Evolutionary conservation across 108 stramenopile species (phyloP).

Genomic region (Parietichytrium sp.): DNA sequence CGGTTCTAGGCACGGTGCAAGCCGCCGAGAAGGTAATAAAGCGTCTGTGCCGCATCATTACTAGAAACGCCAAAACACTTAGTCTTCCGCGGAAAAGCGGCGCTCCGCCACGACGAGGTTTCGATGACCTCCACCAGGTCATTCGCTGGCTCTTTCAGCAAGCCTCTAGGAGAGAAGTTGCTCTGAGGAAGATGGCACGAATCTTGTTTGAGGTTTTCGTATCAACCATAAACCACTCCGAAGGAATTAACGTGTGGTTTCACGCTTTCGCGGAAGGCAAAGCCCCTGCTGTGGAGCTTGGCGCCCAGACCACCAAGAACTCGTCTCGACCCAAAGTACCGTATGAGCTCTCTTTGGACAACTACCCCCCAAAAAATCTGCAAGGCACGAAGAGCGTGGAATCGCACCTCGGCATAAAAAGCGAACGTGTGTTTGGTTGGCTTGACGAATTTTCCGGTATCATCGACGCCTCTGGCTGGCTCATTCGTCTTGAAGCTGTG

Average conservation of each 20-base stretch:
- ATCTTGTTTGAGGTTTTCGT: background rate
- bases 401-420: background rate
- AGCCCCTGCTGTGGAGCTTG: background rate
- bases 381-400: background rate
- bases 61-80: background rate
- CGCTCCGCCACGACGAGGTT: background rate
- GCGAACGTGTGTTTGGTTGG: too few species aligned
- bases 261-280: background rate
- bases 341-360: background rate
- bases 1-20: background rate
- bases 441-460: background rate
- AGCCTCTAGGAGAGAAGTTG: background rate
- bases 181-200: background rate
- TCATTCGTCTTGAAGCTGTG: background rate
- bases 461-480: slow-evolving; percentile 14
- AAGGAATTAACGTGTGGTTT: background rate
- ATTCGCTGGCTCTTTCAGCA: slow-evolving; percentile 28
- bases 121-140: slow-evolving; percentile 11
- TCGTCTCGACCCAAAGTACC: too few species aligned
- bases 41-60: slow-evolving; percentile 22
- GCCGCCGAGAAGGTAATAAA: background rate
- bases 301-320: too few species aligned
- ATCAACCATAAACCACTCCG: background rate
- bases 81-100: background rate
- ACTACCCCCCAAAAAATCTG: background rate